These are phyloP conservation scores for Dactylellina parvicollis DNA, from an alignment of 2,329 filamentous ascomycete species.

Conservation along the genomic window DNA sequence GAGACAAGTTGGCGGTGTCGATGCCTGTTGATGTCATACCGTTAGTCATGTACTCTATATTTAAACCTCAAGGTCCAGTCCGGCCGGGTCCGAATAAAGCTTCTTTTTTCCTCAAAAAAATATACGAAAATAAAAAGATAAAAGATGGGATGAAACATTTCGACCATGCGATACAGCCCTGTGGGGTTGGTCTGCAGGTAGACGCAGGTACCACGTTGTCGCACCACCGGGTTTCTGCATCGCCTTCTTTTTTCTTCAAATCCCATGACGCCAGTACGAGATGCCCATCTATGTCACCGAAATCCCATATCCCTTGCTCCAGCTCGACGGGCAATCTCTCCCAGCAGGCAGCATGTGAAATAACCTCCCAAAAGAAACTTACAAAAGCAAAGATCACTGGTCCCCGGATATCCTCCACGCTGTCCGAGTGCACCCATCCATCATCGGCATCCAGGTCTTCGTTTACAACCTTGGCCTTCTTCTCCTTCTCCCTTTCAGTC, in stretches of 20 bases:
- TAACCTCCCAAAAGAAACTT: slow-evolving; percentile 24
- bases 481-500: slow-evolving; percentile 57
- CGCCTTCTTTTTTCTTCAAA: slow-evolving; percentile 23
- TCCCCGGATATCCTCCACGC: slow-evolving; percentile 46
- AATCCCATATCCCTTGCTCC: not conserved
- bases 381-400: slow-evolving; percentile 55
- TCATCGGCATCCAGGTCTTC: slow-evolving; percentile 72
- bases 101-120: not conserved
- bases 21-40: slow-evolving; percentile 64
- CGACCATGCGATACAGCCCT: slow-evolving; percentile 46
- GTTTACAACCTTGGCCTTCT: slow-evolving; percentile 35
- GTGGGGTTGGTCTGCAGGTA: slow-evolving; percentile 40
- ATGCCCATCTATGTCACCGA: slow-evolving; percentile 5
- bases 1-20: slow-evolving; percentile 76
- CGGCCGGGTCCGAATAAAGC: not conserved
- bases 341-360: not conserved
- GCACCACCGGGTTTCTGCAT: slow-evolving; percentile 21
- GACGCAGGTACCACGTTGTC: slow-evolving; percentile 32
- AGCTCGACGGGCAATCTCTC: not conserved
- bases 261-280: slow-evolving; percentile 26
- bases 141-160: slow-evolving; percentile 52
- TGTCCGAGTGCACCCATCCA: slow-evolving; percentile 74
- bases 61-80: slow-evolving; percentile 72
- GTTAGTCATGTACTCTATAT: slow-evolving; percentile 36
- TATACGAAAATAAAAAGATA: slow-evolving; percentile 4